phyloP scores from a whole-genome alignment of 208 protist genomes.

The Leishmania major region DNA sequence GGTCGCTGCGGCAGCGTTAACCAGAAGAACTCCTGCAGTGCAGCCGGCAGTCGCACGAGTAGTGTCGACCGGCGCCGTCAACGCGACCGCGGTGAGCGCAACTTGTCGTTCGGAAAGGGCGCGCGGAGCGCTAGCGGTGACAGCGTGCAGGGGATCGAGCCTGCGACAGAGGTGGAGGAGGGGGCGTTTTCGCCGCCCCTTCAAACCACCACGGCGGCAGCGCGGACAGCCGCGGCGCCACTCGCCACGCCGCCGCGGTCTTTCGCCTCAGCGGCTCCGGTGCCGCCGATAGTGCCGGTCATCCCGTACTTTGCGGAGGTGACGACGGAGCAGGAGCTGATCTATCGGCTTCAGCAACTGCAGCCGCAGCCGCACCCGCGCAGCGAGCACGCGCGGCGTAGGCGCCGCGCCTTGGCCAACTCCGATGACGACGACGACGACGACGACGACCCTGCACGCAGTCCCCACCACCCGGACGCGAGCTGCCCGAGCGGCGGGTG shows the following conservation, averaged over 20 bases:
- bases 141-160: no score
- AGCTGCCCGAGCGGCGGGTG: conserved; percentile 2
- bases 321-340: conserved; percentile 7
- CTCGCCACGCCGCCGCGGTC: not conserved
- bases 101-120: not conserved
- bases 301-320: conserved; percentile 23
- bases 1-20: not conserved
- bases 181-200: not conserved
- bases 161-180: not conserved
- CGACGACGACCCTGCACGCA: not conserved
- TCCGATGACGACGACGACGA: conserved; percentile 4
- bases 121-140: not conserved
- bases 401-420: not conserved
- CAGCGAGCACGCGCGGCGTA: conserved; percentile 21
- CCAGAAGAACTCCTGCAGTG: not conserved
- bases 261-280: not conserved
- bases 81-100: not conserved
- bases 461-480: not conserved
- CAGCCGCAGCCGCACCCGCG: conserved; percentile 15
- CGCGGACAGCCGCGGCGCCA: not conserved
- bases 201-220: not conserved
- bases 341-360: not conserved
- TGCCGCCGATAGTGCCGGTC: conserved; percentile 5
- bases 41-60: not conserved
- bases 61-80: conserved; percentile 14